Evolutionary conservation across 805 yeast species (phyloP), one percentile per base, ranked within the genome.

Genomic region (Candida coleopterorum): DNA sequence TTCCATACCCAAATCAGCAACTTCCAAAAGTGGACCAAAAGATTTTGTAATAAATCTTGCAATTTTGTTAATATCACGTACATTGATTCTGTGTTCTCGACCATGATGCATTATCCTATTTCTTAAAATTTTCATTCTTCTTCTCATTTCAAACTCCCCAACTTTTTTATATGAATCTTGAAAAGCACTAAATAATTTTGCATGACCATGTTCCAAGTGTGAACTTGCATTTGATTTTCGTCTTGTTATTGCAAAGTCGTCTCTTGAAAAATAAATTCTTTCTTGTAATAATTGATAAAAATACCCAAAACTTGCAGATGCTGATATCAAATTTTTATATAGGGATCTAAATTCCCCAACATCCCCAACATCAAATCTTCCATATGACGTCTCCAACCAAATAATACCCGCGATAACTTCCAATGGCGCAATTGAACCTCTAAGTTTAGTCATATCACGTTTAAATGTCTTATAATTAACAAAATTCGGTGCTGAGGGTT

Each of bases 161-260:
- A 59, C 65, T 14, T 52, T 48, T 18, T 49, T 52, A 35, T 60
- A 60, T 4, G 55, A 46, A 14, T 55, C 58, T 22, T 51, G 45
- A 25, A 59, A 48, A 4, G 58, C 44, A 9, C 57, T 45, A 35
- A 53, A 48, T 15, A 58, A 40, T 35, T 55, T 56, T 26, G 47
- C 46, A 18, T 51, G 53, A n/a, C 50, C 47, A 15, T 38, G 41
- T 4, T 34, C 24, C n/a, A 35, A 5, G 30, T 35, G 30, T 17
- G 31, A 24, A 10, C 45, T 38, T 16, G 39, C 40, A 20, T 24
- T 30, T 11, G 48, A 37, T 9, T 46, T 46, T 18, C 52, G 46
- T 9, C 32, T 31, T 11, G 38, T 34, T 4, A 35, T 35, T n/a
- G 40, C 23, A 18, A 52, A 43, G 11, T 39, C 42, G 6, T 49